Evolutionary conservation across 805 yeast species (phyloP), one percentile per base, ranked within the genome.

Genomic region (Starmerella asiatica): DNA sequence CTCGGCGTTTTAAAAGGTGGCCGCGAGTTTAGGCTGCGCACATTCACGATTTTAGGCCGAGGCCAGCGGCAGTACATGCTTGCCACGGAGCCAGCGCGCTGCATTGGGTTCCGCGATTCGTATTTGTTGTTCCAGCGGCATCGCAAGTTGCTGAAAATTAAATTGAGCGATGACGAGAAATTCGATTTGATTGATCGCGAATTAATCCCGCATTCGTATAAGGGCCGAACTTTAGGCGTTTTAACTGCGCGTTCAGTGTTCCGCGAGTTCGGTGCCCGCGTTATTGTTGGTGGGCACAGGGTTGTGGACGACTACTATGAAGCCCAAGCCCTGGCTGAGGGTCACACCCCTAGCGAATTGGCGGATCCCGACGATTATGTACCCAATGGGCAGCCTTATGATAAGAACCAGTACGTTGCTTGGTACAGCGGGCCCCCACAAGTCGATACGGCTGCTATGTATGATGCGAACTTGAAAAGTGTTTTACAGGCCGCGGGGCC

Each of bases 1-100:
- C 55, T 68, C 43, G 97, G 97, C 21, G 67, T 68, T 34, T 63
- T 88, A 43, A 56, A 59, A 32, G 93, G 80, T 3, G 86, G 75
- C 15, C 70, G 96, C 47, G 72, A 73, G 52, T 88, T 71, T 62
- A 68, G 86, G 43, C 60, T 64, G 29, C 62, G 69, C 23, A 63
- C 69, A 3, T 64, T 64, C 52, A 62, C 61, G 12, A 54, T 64
- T 18, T 42, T 44, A 31, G 76, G 74, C 4, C 66, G 73, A 40
- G 95, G 94, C 7, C 72, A 75, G 17, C 68, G 76, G 48, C 66
- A 76, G 42, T 91, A 74, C 59, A 86, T 88, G 94, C 71, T 91
- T 35, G 78, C 94, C 2, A 86, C 97, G 0, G 98, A 91, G 56
- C 94, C 95, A 2, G 96, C 98, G 1, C 71, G 97, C 50, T 75